Percentiles rank a stretch among this genome's conserved stretches.
These are phyloP conservation scores for Diaporthe caulivora DNA, from an alignment of 2,329 filamentous ascomycete genomes.

Conservation along the genomic window DNA sequence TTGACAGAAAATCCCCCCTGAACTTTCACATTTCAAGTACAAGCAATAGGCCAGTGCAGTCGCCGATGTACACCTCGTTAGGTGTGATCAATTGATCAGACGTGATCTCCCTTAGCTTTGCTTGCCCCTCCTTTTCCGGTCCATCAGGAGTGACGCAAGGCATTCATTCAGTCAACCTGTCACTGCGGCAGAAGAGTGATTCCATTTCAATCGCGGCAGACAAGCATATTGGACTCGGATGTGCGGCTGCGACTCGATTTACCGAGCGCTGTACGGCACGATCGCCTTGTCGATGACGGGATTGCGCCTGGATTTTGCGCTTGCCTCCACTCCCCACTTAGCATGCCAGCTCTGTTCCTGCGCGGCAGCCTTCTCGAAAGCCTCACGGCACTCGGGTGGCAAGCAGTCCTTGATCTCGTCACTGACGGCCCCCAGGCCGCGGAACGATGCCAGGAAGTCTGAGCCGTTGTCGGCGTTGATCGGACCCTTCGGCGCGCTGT, in stretches of 20 bases:
- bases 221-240: not conserved
- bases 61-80: too few relatives aligned
- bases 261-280: conserved; percentile 66
- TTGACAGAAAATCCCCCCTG: not conserved
- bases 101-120: not conserved
- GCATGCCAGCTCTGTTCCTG: conserved; percentile 79
- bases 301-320: conserved; percentile 63
- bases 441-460: conserved; percentile 66
- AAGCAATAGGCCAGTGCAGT: not conserved
- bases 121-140: not conserved
- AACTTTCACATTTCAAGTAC: not conserved
- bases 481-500: conserved; percentile 54
- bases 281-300: conserved; percentile 75
- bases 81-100: not conserved
- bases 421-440: conserved; percentile 73
- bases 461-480: conserved; percentile 49
- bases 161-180: not conserved
- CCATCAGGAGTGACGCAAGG: not conserved
- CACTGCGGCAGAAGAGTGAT: not conserved
- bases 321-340: conserved; percentile 78
- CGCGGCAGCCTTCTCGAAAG: conserved; percentile 76
- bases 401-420: conserved; percentile 76
- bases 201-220: not conserved
- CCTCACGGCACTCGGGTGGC: conserved; percentile 76
- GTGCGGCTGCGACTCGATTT: not conserved